Conservation (phyloP, 441 rosid species). For the Mallotus repandus region DNA sequence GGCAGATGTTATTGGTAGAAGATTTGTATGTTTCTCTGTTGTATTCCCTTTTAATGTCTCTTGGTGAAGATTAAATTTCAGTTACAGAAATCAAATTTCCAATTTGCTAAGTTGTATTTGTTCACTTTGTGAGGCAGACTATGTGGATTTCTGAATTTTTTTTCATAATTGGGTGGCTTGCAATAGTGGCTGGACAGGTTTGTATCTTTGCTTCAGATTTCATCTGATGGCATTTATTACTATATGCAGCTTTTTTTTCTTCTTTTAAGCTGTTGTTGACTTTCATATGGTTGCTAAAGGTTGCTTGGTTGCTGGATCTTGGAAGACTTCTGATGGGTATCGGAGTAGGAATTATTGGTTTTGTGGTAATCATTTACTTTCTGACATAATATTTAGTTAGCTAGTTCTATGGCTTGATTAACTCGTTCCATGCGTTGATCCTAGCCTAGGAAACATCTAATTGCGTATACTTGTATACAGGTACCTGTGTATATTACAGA, state of each 20-base stretch:
- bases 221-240: background rate
- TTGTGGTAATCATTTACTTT: slow-evolving; percentile 42
- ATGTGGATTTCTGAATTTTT: slow-evolving; percentile 57
- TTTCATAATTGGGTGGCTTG: slow-evolving; percentile 55
- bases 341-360: slow-evolving; percentile 50
- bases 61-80: background rate
- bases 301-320: slow-evolving; percentile 48
- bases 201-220: background rate
- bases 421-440: background rate
- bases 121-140: slow-evolving; percentile 35
- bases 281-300: slow-evolving; percentile 30
- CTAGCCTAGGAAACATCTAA: background rate
- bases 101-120: background rate
- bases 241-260: too few species aligned
- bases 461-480: slow-evolving; percentile 15
- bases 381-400: background rate
- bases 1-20: slow-evolving; percentile 38
- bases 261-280: background rate
- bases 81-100: background rate
- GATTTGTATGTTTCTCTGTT: slow-evolving; percentile 26
- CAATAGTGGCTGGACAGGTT: slow-evolving; percentile 53
- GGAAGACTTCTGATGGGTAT: slow-evolving; percentile 59
- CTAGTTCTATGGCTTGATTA: background rate
- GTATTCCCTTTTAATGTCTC: background rate
- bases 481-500: slow-evolving; percentile 63